Evolutionary conservation across 1,284 basidiomycete genomes (phyloP), one percentile per base, ranked within the genome.

Genomic region (Tylopilus orsonianus): DNA sequence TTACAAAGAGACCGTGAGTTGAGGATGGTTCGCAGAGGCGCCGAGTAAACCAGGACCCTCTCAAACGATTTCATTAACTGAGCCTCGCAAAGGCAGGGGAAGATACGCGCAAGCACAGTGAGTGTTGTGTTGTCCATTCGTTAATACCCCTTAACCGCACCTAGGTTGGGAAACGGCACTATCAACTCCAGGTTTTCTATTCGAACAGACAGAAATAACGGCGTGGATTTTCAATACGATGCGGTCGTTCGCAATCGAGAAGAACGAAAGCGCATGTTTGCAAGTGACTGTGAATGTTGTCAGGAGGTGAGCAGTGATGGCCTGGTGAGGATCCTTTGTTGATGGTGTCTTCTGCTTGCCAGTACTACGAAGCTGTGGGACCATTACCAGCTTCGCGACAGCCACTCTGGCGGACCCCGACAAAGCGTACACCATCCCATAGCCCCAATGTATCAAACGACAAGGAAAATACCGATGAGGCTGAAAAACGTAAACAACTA

Each of bases 201-300:
- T 45, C 75, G 90, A 56, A 79, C 81, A 1, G 69, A 70, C 8
- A 71, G 67, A 19, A 94, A 95, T 62, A 72, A 75, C 2, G 90
- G 90, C 1, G 52, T 82, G 6, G 70, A 71, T 35, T 85, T 80
- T 41, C 80, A 84, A 57, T 95, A 78, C 60, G 84, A 93, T 44
- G 81, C 85, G 44, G 89, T 92, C 22, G 87, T 91, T 24, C 75
- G 93, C 27, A 74, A 73, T 42, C 87, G 78, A 60, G 76, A 80
- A 13, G 78, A 81, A 38, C 73, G 93, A 36, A 77, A 75, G 57
- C 71, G 73, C 50, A 77, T 96, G 75, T 75, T 87, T 41, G 93
- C 79, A 5, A 81, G 75, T 1, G 90, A 92, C 55, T 97, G 93
- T 66, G 88, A 90, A 58, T 87, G 85, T 52, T 97, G 93, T 65